Conservation (phyloP, 192 early-diverging fungal species). For the Coemansia umbellata region DNA sequence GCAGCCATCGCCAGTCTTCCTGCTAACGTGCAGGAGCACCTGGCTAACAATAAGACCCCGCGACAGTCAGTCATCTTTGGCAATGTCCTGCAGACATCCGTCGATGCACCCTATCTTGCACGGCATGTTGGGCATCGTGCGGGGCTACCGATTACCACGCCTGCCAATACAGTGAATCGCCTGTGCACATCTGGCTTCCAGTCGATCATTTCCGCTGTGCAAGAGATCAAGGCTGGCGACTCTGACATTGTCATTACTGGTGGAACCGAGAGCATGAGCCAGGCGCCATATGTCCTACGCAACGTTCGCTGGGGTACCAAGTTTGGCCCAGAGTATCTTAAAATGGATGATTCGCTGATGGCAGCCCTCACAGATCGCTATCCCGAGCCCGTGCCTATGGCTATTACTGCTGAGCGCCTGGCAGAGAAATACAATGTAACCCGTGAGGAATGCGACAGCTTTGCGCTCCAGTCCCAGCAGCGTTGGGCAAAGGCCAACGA, state of each 20-base stretch:
- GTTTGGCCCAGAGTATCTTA: slow-evolving; percentile 78
- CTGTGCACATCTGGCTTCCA: slow-evolving; percentile 98
- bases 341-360: slow-evolving; percentile 87
- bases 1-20: slow-evolving; percentile 80
- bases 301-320: slow-evolving; percentile 80
- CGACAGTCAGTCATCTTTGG: slow-evolving; percentile 85
- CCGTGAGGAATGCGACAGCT: slow-evolving; percentile 79
- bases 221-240: slow-evolving; percentile 84
- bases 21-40: slow-evolving; percentile 59
- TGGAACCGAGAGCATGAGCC: slow-evolving; percentile 92
- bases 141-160: slow-evolving; percentile 76
- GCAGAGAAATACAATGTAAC: slow-evolving; percentile 78
- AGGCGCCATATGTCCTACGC: slow-evolving; percentile 82
- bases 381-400: slow-evolving; percentile 82
- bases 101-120: slow-evolving; percentile 83
- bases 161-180: slow-evolving; percentile 90
- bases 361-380: slow-evolving; percentile 81
- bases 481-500: slow-evolving; percentile 80
- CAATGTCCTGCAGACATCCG: slow-evolving; percentile 85
- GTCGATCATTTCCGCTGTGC: slow-evolving; percentile 87
- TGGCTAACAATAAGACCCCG: slow-evolving; percentile 22
- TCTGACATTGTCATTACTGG: slow-evolving; percentile 82
- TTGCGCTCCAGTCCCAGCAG: slow-evolving; percentile 77
- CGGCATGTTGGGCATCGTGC: slow-evolving; percentile 91
- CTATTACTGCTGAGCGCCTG: slow-evolving; percentile 93